phyloP scores from a whole-genome alignment of 768 basidiomycete species.

The Tulasnella sp. region DNA sequence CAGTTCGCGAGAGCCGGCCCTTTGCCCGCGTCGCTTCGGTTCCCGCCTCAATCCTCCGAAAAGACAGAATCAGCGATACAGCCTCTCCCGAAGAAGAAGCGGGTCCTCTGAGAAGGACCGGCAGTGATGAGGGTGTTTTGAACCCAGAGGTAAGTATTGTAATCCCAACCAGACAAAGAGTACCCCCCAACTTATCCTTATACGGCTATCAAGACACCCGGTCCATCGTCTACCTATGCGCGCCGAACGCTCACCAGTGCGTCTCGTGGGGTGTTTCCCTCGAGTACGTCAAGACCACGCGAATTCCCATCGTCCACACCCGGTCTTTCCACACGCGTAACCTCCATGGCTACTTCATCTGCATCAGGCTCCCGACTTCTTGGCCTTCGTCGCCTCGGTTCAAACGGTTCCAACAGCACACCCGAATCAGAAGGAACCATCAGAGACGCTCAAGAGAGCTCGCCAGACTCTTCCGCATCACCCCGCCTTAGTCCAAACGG shows the following conservation, averaged over 20 bases:
- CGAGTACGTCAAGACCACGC: slow-evolving; percentile 17
- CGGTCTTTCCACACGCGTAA: background rate
- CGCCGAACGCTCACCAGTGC: background rate
- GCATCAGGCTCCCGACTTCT: slow-evolving; percentile 6
- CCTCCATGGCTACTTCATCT: background rate
- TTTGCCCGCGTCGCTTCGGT: slow-evolving; percentile 22
- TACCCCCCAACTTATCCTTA: background rate
- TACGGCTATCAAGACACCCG: background rate
- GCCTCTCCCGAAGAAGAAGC: background rate
- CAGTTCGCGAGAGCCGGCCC: background rate
- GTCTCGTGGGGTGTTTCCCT: slow-evolving; percentile 2
- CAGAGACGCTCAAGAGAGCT: background rate
- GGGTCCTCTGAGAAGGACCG: background rate
- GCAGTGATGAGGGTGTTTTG: background rate
- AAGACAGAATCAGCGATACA: slow-evolving; percentile 6
- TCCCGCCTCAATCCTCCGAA: slow-evolving; percentile 14
- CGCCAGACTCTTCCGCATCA: slow-evolving; percentile 7
- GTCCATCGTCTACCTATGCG: background rate
- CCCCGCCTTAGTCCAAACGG: slow-evolving; percentile 19
- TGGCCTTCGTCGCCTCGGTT: slow-evolving; percentile 5
- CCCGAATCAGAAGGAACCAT: slow-evolving; percentile 25
- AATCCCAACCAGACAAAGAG: background rate
- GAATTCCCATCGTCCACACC: slow-evolving; percentile 22
- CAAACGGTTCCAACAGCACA: slow-evolving; percentile 6
- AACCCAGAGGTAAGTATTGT: background rate